Conservation (phyloP, 768 basidiomycete genomes). For the Auriscalpium vulgare region DNA sequence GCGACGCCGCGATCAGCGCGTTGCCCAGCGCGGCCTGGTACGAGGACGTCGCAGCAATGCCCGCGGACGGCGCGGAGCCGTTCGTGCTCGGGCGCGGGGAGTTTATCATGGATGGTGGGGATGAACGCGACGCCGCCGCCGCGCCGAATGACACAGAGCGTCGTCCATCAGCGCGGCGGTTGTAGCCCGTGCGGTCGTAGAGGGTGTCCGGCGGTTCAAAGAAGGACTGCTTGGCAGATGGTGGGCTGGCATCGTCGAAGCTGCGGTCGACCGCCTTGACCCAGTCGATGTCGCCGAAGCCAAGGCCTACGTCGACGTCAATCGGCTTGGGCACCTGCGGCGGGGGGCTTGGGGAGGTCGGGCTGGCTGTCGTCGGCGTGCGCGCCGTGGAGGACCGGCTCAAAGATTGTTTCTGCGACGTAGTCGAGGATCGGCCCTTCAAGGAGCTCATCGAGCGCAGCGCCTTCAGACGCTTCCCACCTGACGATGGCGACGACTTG, state of each 20-base stretch:
- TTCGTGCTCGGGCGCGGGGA: conserved; percentile 27
- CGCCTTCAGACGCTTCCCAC: conserved; percentile 56
- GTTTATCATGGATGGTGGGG: conserved; percentile 43
- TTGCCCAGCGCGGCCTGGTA: conserved; percentile 77
- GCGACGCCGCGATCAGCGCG: conserved; percentile 87
- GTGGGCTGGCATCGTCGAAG: conserved; percentile 15
- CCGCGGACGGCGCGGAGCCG: conserved; percentile 13
- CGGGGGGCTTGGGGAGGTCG: conserved; percentile 22
- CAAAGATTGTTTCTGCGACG: conserved; percentile 8
- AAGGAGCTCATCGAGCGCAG: conserved; percentile 78
- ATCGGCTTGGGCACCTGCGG: conserved; percentile 48
- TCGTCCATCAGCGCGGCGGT: conserved; percentile 44
- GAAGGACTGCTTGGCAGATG: conserved; percentile 19
- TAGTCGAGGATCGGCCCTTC: conserved; percentile 40
- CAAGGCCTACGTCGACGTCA: conserved; percentile 28
- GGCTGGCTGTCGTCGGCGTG: too few relatives aligned
- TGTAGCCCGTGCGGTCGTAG: neutral
- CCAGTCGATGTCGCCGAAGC: conserved; percentile 42
- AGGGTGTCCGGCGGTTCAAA: conserved; percentile 25
- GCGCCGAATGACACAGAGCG: conserved; percentile 64
- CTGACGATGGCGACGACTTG: conserved; percentile 23
- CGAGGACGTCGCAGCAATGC: conserved; percentile 26
- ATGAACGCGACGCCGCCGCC: conserved; percentile 23
- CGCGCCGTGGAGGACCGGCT: neutral
- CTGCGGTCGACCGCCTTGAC: conserved; percentile 19